phyloP scores from a whole-genome alignment of 1,284 basidiomycete species.

The Ustilago crameri region DNA sequence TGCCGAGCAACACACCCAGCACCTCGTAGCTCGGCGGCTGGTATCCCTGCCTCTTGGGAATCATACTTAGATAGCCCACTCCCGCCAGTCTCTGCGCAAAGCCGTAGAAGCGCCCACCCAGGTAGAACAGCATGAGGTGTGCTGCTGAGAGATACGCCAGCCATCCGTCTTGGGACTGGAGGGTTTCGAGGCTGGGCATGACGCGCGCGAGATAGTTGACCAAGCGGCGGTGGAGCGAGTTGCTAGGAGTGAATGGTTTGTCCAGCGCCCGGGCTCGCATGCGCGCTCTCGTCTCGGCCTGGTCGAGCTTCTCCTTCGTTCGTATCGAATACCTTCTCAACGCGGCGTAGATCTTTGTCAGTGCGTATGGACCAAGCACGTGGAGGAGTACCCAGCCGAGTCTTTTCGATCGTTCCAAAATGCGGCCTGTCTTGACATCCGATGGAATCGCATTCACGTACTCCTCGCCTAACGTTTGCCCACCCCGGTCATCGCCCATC shows the following conservation, averaged over 20 bases:
- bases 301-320: conserved; percentile 13
- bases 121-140: conserved; percentile 69
- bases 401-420: conserved; percentile 54
- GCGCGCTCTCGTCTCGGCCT: conserved; percentile 19
- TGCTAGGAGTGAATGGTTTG: conserved; percentile 5
- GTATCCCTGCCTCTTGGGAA: conserved; percentile 38
- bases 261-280: conserved; percentile 22
- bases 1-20: conserved; percentile 66
- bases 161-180: conserved; percentile 62
- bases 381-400: conserved; percentile 63
- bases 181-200: conserved; percentile 62
- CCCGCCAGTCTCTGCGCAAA: conserved; percentile 66
- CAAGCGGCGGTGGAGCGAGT: conserved; percentile 7
- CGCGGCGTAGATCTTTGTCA: conserved; percentile 58
- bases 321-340: conserved; percentile 34
- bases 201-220: conserved; percentile 28
- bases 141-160: conserved; percentile 64
- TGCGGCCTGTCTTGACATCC: conserved; percentile 48
- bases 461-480: conserved; percentile 70
- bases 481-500: conserved; percentile 50
- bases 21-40: conserved; percentile 68
- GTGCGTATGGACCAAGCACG: conserved; percentile 64
- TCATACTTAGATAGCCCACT: conserved; percentile 63
- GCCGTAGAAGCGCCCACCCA: conserved; percentile 68
- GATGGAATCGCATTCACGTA: conserved; percentile 69